phyloP scores from a whole-genome alignment of 805 yeast genomes.

The Pichia kluyveri region DNA sequence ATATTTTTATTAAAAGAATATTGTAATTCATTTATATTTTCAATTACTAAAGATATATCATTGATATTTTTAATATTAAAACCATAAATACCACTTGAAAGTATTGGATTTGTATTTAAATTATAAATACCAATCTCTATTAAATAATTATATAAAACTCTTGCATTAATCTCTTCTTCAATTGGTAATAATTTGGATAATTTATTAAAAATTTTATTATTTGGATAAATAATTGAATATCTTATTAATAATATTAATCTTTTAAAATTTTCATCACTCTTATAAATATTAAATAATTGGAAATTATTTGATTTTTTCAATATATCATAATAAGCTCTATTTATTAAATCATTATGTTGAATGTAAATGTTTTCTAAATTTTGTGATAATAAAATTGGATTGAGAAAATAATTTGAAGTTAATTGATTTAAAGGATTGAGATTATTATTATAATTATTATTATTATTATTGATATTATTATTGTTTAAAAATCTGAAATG shows the following conservation, averaged over 20 bases:
- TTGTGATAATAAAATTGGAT: constrained; percentile 17
- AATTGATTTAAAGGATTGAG: constrained; percentile 15
- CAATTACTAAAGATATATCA: constrained; percentile 1
- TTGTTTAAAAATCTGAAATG: constrained; percentile 13
- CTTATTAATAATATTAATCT: constrained; percentile 20
- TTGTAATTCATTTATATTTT: constrained; percentile 4
- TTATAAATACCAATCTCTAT: constrained; percentile 12
- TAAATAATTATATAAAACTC: constrained; percentile 12
- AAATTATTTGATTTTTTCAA: constrained; percentile 11
- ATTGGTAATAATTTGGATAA: constrained; percentile 11
- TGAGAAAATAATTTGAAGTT: constrained; percentile 13
- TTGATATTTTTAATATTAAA: neutral
- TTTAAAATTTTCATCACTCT: constrained; percentile 13
- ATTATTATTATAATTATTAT: no score
- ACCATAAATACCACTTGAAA: constrained; percentile 22
- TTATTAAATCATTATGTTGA: constrained; percentile 10
- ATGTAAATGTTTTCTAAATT: constrained; percentile 12
- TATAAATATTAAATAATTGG: constrained; percentile 9
- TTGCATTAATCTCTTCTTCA: constrained; percentile 2
- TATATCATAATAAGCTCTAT: constrained; percentile 10
- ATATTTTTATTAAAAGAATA: constrained; percentile 1
- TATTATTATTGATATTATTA: neutral
- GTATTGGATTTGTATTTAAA: constrained; percentile 15
- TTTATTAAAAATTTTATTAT: constrained; percentile 14
- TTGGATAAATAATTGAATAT: constrained; percentile 25